These are phyloP conservation scores for Apiotrichum sp. DNA, from an alignment of 1,284 basidiomycete genomes.

Conservation along the genomic window DNA sequence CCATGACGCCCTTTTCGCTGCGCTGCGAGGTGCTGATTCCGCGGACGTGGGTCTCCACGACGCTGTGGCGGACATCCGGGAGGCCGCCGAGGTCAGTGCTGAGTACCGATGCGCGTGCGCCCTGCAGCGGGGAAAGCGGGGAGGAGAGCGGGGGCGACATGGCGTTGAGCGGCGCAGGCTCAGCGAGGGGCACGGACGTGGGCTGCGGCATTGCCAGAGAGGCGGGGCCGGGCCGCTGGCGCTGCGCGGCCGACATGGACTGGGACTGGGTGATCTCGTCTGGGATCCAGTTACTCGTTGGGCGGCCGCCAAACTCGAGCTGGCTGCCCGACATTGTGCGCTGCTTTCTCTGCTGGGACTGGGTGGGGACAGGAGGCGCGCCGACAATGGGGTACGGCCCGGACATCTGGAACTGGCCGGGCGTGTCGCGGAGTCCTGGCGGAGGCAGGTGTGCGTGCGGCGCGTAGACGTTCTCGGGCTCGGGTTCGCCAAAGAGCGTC, in stretches of 20 bases:
- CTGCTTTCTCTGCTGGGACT: no score
- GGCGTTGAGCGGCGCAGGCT: no score
- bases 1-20: neutral
- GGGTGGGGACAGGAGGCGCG: neutral
- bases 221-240: no score
- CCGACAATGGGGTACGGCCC: slow-evolving; percentile 2
- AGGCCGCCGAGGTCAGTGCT: neutral
- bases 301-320: neutral
- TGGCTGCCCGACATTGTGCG: neutral
- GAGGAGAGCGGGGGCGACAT: no score
- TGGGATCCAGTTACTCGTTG: neutral
- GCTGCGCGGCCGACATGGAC: no score
- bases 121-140: no score
- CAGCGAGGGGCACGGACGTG: no score
- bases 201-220: no score
- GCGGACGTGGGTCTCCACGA: neutral
- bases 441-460: neutral
- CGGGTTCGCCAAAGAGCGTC: neutral
- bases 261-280: no score
- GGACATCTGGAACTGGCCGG: neutral
- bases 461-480: neutral
- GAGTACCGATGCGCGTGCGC: neutral
- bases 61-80: neutral
- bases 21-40: neutral
- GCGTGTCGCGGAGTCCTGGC: neutral